Conservation (phyloP, 306 rosid genomes). For the Alnus rubra region DNA sequence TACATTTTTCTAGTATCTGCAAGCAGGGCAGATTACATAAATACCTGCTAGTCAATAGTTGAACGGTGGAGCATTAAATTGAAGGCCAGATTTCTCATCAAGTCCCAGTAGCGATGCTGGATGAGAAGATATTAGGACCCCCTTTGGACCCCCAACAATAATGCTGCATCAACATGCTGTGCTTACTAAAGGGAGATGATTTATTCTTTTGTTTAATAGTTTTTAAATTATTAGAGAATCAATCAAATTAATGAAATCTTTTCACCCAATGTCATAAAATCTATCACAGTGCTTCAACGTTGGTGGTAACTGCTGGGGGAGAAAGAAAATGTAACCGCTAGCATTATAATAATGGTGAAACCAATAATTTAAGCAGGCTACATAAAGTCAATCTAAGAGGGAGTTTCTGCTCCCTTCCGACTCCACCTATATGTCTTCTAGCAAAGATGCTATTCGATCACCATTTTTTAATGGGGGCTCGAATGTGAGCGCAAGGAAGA, state of each 20-base stretch:
- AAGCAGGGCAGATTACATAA: background rate
- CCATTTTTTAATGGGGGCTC: background rate
- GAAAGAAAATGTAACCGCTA: background rate
- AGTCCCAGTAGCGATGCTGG: conserved; percentile 23
- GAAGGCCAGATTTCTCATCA: conserved; percentile 13
- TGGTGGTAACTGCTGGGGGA: background rate
- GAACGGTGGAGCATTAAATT: conserved; percentile 28
- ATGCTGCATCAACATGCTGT: conserved; percentile 13
- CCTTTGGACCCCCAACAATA: conserved; percentile 29
- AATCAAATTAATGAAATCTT: background rate
- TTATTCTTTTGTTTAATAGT: background rate
- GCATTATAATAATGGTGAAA: background rate
- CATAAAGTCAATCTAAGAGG: conserved; percentile 43
- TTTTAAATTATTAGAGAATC: background rate
- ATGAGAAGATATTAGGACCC: conserved; percentile 36
- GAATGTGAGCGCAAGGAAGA: conserved; percentile 20
- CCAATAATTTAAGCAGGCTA: conserved; percentile 7
- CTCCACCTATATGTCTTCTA: conserved; percentile 49
- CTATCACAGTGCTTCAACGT: background rate
- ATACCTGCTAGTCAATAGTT: background rate
- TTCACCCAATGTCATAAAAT: background rate
- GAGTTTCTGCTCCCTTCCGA: conserved; percentile 30
- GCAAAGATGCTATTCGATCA: conserved; percentile 53
- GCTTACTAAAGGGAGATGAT: too few relatives aligned
- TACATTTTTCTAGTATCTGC: background rate